These are phyloP conservation scores for Cynanchum wilfordii DNA, from an alignment of 257 asterid species.

Conservation along the genomic window DNA sequence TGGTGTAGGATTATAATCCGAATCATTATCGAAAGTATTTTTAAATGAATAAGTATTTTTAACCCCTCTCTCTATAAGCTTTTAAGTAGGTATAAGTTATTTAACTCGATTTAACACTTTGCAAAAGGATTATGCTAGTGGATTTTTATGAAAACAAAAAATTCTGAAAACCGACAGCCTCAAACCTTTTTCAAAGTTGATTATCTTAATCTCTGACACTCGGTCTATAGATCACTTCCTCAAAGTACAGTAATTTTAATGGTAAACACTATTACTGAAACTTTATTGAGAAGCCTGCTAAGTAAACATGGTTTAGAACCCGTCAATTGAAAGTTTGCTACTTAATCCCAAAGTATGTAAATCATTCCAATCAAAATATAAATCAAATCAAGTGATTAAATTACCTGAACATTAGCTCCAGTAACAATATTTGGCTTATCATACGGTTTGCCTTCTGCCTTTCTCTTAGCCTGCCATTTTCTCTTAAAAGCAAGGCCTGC, in stretches of 20 bases:
- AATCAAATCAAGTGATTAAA: background rate
- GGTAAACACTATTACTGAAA: background rate
- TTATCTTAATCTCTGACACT: background rate
- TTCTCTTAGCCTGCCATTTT: conserved; percentile 68
- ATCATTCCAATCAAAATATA: background rate
- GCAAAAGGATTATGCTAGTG: background rate
- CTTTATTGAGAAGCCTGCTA: background rate
- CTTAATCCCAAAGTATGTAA: background rate
- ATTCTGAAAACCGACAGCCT: background rate
- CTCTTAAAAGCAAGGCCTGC: conserved; percentile 85
- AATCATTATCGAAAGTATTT: no score
- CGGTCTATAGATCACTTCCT: background rate
- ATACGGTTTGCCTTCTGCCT: conserved; percentile 49
- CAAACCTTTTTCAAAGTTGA: background rate
- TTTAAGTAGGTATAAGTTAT: no score
- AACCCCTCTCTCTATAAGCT: no score
- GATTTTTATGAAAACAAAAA: background rate
- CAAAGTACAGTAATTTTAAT: background rate
- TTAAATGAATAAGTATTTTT: no score
- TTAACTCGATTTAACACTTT: no score
- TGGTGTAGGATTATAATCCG: no score
- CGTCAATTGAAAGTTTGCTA: background rate
- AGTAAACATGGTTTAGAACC: background rate
- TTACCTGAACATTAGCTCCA: conserved; percentile 71
- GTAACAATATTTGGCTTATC: conserved; percentile 68